These are phyloP conservation scores for Datisca glomerata DNA, from an alignment of 306 rosid genomes.

Conservation along the genomic window DNA sequence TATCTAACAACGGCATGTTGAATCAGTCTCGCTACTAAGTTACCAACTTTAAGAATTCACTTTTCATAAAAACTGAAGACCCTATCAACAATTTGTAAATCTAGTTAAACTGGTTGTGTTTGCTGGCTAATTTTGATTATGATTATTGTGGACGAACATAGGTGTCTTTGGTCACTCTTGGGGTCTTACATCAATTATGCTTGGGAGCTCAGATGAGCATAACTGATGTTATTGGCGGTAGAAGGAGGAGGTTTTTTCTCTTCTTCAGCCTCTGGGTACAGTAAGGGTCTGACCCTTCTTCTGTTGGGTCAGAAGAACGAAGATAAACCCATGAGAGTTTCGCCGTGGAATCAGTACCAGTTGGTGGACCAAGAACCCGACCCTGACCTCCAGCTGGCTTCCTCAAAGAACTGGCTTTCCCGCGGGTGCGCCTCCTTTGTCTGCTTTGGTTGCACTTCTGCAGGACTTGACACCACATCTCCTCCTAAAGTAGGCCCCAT, in stretches of 20 bases:
- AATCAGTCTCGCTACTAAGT: too few relatives aligned
- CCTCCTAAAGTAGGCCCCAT: constrained; percentile 84
- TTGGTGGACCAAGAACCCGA: constrained; percentile 90
- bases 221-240: constrained; percentile 95
- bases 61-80: too few relatives aligned
- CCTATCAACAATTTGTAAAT: too few relatives aligned
- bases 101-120: neutral
- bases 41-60: too few relatives aligned
- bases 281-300: constrained; percentile 92
- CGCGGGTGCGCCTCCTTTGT: constrained; percentile 85
- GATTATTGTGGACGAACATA: constrained; percentile 20
- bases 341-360: constrained; percentile 98
- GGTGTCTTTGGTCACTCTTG: constrained; percentile 33
- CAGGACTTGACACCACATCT: constrained; percentile 64
- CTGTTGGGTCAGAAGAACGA: constrained; percentile 83
- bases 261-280: constrained; percentile 95
- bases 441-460: constrained; percentile 93
- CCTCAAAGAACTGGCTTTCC: constrained; percentile 65
- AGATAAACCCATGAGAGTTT: constrained; percentile 97
- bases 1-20: too few relatives aligned
- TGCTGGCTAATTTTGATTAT: neutral
- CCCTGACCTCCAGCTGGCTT: constrained; percentile 94
- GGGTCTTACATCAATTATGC: constrained; percentile 19
- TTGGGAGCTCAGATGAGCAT: constrained; percentile 77
- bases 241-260: constrained; percentile 99